Percentiles rank a stretch among this genome's conserved stretches.
Evolutionary conservation across 1,284 basidiomycete species (phyloP).

Genomic region (Mrakiaceae sp.): DNA sequence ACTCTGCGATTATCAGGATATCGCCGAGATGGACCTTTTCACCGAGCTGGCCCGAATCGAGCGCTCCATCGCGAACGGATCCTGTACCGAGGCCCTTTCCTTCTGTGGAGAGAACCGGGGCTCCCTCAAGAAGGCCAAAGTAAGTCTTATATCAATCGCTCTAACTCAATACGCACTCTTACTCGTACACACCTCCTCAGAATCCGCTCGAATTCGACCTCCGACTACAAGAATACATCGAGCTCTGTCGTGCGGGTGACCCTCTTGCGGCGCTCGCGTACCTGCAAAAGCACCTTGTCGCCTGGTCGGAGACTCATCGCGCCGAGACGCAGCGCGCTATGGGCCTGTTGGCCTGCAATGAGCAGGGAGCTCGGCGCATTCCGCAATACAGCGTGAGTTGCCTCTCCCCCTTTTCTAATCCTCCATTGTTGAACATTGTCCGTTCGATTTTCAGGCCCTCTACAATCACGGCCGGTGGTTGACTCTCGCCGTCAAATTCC

Average conservation of each 20-base stretch:
- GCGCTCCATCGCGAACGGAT: constrained; percentile 57
- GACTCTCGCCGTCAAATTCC: constrained; percentile 60
- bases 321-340: constrained; percentile 64
- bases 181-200: constrained; percentile 36
- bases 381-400: constrained; percentile 6
- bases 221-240: constrained; percentile 90
- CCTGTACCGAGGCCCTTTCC: constrained; percentile 72
- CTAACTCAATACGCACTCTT: neutral
- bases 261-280: constrained; percentile 72
- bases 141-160: constrained; percentile 28
- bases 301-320: constrained; percentile 67
- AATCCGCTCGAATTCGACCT: constrained; percentile 92
- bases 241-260: constrained; percentile 62
- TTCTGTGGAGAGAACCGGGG: constrained; percentile 97
- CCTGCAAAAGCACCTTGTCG: constrained; percentile 62
- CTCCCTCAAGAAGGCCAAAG: constrained; percentile 80
- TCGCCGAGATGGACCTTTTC: constrained; percentile 87
- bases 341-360: constrained; percentile 58
- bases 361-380: constrained; percentile 22
- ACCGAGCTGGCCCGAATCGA: constrained; percentile 78
- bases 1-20: constrained; percentile 40
- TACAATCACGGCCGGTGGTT: constrained; percentile 71
- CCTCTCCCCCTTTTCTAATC: neutral
- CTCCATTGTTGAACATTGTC: neutral
- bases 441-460: constrained; percentile 46